Percentiles rank a stretch among this genome's conserved stretches.
These are phyloP conservation scores for Tubosaeta sp. DNA, from an alignment of 768 basidiomycete genomes.

Conservation along the genomic window DNA sequence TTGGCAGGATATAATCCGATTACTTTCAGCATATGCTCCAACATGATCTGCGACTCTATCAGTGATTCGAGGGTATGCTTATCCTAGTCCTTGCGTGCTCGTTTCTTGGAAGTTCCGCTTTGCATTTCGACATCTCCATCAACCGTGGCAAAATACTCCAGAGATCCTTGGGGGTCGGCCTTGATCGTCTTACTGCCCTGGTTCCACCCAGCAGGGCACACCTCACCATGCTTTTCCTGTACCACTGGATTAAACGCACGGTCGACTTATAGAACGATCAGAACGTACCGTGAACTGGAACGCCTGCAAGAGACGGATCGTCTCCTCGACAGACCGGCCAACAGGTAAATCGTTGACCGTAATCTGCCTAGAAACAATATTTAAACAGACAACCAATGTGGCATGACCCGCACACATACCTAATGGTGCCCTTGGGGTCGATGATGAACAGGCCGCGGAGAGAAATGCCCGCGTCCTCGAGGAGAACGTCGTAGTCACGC, in stretches of 20 bases:
- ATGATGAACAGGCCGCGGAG: conserved; percentile 86
- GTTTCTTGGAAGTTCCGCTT: conserved; percentile 51
- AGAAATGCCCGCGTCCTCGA: conserved; percentile 85
- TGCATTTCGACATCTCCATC: conserved; percentile 27
- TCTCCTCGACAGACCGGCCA: conserved; percentile 94
- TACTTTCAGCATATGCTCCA: not conserved
- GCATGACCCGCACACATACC: conserved; percentile 33
- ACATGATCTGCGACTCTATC: not conserved
- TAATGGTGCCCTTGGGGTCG: conserved; percentile 74
- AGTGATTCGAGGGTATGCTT: not conserved
- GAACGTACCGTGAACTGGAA: conserved; percentile 81
- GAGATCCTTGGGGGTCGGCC: conserved; percentile 63
- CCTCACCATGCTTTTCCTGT: conserved; percentile 83
- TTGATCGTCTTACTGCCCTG: conserved; percentile 82
- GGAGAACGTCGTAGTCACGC: conserved; percentile 81
- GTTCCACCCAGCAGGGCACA: conserved; percentile 89
- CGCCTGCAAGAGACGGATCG: conserved; percentile 84
- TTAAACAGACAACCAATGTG: not conserved
- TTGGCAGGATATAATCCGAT: not conserved
- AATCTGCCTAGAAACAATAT: conserved; percentile 54
- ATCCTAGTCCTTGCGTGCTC: conserved; percentile 47
- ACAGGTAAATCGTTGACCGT: conserved; percentile 92
- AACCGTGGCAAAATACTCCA: conserved; percentile 63
- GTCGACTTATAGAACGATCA: not conserved
- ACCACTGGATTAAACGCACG: not conserved